Base-by-base conservation (phyloP, 2,329 filamentous ascomycete genomes). In the Grosmannia penicillata region DNA sequence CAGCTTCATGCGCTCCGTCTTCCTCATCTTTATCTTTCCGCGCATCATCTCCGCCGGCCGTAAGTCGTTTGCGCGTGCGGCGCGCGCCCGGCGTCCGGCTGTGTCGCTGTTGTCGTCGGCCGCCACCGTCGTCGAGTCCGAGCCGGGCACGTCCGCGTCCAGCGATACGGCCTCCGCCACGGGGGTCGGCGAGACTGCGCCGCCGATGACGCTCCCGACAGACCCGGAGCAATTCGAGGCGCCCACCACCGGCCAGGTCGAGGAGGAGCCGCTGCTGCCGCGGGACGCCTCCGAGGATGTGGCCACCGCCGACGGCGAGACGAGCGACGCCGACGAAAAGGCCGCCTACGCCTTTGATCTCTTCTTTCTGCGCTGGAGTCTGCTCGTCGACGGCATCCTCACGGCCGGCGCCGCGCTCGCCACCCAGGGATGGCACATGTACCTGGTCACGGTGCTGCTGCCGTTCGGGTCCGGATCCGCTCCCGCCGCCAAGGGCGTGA, bases 401-500 rank as follows among this genome's bases (percentile, higher is more conserved):
- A 84, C 79, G 0, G 70, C 70, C 2, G 59, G 73, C 1, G 70
- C 75, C 0, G 70, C 72, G 0, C 76, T 82, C 44, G 73, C 76
- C 0, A 72, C 67, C 0, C 43, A 70, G 34, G 65, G 67, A 2
- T 82, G 76, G 75, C 78, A 84, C 46, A 72, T 83, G 33, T 83
- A 80, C 48, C 54, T 81, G 0, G 70, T 78, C 2, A 75, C 75
- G 0, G 66, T 72, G 21, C 51, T 82, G 1, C 61, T 84, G 0
- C 79, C 79, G 0, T 71, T 83, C 23, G 77, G 75, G 0, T 78
- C 78, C 0, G 79, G 79, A 0, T 78, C 78, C 0, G 78, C 76
- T 0, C 69, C 77, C 0, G 75, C 78, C 0, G 75, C 77, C 1
- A 84, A 83, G 46, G 79, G 78, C 1, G 75, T 78, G n/a, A 81